These are phyloP conservation scores for Omphalotus guepiniiformis DNA, from an alignment of 768 basidiomycete genomes.

Conservation along the genomic window DNA sequence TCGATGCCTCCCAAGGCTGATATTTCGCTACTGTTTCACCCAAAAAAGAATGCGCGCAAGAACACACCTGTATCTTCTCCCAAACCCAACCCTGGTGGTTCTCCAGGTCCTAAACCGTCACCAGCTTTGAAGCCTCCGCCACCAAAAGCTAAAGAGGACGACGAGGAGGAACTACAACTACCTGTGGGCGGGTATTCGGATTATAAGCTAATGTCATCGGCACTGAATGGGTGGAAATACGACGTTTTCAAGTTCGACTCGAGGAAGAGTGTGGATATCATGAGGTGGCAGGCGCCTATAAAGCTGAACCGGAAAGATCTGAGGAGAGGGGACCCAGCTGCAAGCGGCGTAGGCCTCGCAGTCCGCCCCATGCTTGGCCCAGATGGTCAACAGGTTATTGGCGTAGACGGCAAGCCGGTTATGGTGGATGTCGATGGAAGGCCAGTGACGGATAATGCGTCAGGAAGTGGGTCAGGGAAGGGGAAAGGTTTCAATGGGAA, in stretches of 20 bases:
- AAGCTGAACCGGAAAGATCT: slow-evolving; percentile 87
- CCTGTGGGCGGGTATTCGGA: slow-evolving; percentile 71
- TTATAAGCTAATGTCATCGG: slow-evolving; percentile 74
- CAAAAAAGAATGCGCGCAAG: slow-evolving; percentile 52
- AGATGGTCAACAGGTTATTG: slow-evolving; percentile 83
- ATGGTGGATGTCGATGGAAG: slow-evolving; percentile 80
- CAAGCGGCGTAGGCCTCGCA: slow-evolving; percentile 34
- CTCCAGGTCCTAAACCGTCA: slow-evolving; percentile 25
- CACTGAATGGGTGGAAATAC: slow-evolving; percentile 85
- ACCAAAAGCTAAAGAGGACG: slow-evolving; percentile 35
- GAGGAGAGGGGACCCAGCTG: slow-evolving; percentile 40
- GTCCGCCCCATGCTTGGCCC: slow-evolving; percentile 73
- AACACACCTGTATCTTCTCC: slow-evolving; percentile 28
- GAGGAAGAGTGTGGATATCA: slow-evolving; percentile 65
- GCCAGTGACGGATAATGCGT: slow-evolving; percentile 46
- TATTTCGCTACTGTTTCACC: slow-evolving; percentile 58
- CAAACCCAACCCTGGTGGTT: slow-evolving; percentile 19
- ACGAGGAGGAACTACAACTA: slow-evolving; percentile 49
- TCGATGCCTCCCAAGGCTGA: slow-evolving; percentile 13
- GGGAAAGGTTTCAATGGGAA: slow-evolving; percentile 33
- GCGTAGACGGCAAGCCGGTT: slow-evolving; percentile 68
- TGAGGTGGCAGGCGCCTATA: slow-evolving; percentile 67
- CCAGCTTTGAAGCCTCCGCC: slow-evolving; percentile 36
- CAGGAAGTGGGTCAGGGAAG: slow-evolving; percentile 33
- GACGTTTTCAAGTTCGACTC: slow-evolving; percentile 91